Percentiles rank a stretch among this genome's conserved stretches.
Conservation (phyloP, 257 asterid species). For the Leonotis leonurus region DNA sequence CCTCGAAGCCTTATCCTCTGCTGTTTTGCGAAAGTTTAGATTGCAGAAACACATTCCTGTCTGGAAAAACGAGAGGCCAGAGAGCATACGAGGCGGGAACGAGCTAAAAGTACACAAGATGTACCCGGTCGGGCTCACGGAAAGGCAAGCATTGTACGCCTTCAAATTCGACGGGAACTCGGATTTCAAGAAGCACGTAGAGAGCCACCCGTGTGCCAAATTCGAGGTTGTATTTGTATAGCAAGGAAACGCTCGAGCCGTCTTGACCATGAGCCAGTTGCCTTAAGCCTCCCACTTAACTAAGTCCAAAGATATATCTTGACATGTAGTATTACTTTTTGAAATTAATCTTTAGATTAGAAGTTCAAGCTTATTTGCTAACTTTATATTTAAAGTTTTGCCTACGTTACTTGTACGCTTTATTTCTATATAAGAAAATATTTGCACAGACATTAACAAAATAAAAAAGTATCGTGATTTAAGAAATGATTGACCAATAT, state of each 20-base stretch:
- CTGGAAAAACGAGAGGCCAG: conserved; percentile 85
- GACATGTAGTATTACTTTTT: too few relatives aligned
- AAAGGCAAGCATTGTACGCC: conserved; percentile 78
- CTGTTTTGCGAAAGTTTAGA: conserved; percentile 44
- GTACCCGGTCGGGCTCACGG: conserved; percentile 73
- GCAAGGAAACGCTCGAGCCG: conserved; percentile 8
- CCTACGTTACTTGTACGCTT: too few relatives aligned
- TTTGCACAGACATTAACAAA: too few relatives aligned
- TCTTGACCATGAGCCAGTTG: too few relatives aligned
- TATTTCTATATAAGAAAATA: too few relatives aligned
- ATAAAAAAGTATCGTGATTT: too few relatives aligned
- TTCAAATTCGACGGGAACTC: conserved; percentile 57
- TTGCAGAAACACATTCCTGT: conserved; percentile 62
- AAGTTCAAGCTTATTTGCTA: too few relatives aligned
- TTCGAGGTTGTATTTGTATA: conserved; percentile 85
- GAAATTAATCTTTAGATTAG: too few relatives aligned
- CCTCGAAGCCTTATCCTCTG: conserved; percentile 55
- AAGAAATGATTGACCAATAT: too few relatives aligned
- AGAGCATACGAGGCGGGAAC: conserved; percentile 56
- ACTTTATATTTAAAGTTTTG: too few relatives aligned
- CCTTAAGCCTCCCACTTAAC: too few relatives aligned
- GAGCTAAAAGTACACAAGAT: conserved; percentile 61
- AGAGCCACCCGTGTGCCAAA: conserved; percentile 63
- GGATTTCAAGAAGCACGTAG: conserved; percentile 54
- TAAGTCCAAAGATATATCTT: too few relatives aligned